These are phyloP conservation scores for Trichomonascaceae sp. DNA, from an alignment of 1,139 yeast genomes.

Conservation along the genomic window DNA sequence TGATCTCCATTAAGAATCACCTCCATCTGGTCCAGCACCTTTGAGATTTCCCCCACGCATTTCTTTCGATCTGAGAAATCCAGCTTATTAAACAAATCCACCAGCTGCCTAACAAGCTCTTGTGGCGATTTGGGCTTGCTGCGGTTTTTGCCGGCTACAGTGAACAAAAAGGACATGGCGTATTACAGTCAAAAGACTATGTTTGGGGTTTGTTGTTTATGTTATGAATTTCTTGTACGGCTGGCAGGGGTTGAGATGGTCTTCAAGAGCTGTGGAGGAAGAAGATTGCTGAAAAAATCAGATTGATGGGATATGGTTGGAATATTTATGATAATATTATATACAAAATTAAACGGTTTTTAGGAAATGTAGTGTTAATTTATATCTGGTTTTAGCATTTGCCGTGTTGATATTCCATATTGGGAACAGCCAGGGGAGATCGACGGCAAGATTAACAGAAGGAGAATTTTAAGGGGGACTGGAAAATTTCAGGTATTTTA, in stretches of 20 bases:
- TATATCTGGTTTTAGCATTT: too few relatives aligned
- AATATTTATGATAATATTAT: too few relatives aligned
- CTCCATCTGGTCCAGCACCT: slow-evolving; percentile 62
- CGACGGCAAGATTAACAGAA: too few relatives aligned
- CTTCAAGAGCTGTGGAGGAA: too few relatives aligned
- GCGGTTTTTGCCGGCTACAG: slow-evolving; percentile 37
- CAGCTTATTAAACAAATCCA: slow-evolving; percentile 65
- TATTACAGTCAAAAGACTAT: background rate
- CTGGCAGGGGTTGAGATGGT: background rate
- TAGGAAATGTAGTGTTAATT: too few relatives aligned
- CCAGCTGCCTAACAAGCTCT: slow-evolving; percentile 69
- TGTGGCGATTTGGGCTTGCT: slow-evolving; percentile 81
- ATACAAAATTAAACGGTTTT: too few relatives aligned
- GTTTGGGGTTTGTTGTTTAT: background rate
- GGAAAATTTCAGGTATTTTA: too few relatives aligned
- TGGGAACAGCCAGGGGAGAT: too few relatives aligned
- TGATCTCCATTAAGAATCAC: slow-evolving; percentile 71
- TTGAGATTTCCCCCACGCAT: slow-evolving; percentile 70
- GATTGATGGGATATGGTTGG: too few relatives aligned
- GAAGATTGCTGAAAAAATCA: too few relatives aligned
- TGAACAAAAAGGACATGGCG: slow-evolving; percentile 80
- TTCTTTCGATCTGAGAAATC: slow-evolving; percentile 19
- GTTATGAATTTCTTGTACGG: background rate
- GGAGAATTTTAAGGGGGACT: too few relatives aligned
- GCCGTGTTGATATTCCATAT: too few relatives aligned